Conservation (phyloP, 176 grass and related monocot species). For the Musa schizocarpa region DNA sequence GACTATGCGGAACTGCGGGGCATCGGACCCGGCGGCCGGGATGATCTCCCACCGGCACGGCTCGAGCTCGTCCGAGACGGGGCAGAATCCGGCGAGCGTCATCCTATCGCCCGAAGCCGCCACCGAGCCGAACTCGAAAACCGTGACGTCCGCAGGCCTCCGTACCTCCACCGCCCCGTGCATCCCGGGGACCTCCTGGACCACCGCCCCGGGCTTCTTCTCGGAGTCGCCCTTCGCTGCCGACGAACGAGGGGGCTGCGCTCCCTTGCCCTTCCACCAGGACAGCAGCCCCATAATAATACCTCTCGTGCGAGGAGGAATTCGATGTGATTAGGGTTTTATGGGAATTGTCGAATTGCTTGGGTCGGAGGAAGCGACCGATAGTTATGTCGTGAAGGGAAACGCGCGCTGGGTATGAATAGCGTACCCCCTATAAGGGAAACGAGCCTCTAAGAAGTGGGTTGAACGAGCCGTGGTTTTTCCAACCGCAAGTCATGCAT, state of each 20-base stretch:
- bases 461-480: no score
- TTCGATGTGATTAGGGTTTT: neutral
- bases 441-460: no score
- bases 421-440: no score
- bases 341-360: neutral
- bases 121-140: conserved; percentile 91
- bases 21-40: conserved; percentile 39
- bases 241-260: conserved; percentile 3
- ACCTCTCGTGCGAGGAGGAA: neutral
- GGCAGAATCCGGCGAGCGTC: conserved; percentile 71
- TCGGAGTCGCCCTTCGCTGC: neutral
- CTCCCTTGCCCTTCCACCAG: conserved; percentile 50
- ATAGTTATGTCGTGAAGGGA: neutral
- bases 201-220: neutral
- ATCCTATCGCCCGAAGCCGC: conserved; percentile 47
- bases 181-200: conserved; percentile 29
- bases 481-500: no score
- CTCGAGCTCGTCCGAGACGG: conserved; percentile 82
- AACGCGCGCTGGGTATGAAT: no score
- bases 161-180: conserved; percentile 71
- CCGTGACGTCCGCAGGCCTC: conserved; percentile 53
- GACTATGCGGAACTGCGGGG: conserved; percentile 89
- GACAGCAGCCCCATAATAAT: conserved; percentile 79
- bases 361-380: neutral
- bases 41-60: conserved; percentile 86